Percentiles rank a stretch among this genome's conserved stretches.
Conservation (phyloP, 495 filamentous ascomycete species). For the Collariella sp. region DNA sequence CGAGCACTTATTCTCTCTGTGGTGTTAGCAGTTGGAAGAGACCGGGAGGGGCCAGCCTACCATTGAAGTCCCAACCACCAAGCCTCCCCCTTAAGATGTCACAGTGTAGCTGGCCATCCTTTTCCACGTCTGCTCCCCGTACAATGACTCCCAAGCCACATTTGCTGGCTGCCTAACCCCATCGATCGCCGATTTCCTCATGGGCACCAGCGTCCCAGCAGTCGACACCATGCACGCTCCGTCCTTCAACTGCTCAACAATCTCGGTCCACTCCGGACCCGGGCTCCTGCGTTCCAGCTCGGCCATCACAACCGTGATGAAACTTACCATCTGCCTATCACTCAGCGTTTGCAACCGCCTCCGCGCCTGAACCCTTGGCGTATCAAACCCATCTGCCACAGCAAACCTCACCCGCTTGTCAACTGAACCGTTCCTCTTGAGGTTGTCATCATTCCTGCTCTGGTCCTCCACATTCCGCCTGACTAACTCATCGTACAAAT, state of each 20-base stretch:
- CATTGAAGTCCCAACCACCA: too few relatives aligned
- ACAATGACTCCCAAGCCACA: too few relatives aligned
- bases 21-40: too few relatives aligned
- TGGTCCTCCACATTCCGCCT: conserved; percentile 1
- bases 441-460: not conserved
- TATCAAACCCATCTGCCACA: not conserved
- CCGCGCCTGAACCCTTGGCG: not conserved
- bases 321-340: not conserved
- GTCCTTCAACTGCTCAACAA: too few relatives aligned
- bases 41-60: too few relatives aligned
- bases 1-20: too few relatives aligned
- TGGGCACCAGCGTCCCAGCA: too few relatives aligned
- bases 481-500: conserved; percentile 8
- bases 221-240: too few relatives aligned
- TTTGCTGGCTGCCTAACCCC: not conserved
- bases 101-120: too few relatives aligned
- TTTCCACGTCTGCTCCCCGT: too few relatives aligned
- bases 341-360: not conserved
- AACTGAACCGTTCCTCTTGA: not conserved
- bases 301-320: not conserved
- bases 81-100: too few relatives aligned
- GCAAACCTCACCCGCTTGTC: not conserved
- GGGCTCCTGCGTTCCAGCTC: not conserved
- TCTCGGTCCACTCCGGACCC: not conserved
- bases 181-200: not conserved